These are phyloP conservation scores for Cutaneotrichosporon cavernicola DNA, from an alignment of 1,284 basidiomycete genomes.

Conservation along the genomic window DNA sequence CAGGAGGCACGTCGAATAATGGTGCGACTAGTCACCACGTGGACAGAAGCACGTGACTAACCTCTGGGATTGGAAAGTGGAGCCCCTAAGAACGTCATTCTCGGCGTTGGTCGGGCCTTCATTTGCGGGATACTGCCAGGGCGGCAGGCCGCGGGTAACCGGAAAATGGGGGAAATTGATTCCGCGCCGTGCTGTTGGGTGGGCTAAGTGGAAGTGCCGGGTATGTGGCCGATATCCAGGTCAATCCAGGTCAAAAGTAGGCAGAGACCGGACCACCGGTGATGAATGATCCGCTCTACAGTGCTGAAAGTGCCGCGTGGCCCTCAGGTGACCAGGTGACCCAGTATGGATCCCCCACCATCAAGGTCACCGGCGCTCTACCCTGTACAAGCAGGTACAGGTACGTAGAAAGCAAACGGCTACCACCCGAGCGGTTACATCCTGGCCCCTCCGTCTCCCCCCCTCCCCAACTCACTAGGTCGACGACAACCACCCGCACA, in stretches of 20 bases:
- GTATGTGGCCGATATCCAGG: not conserved
- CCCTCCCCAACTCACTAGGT: not conserved
- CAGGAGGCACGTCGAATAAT: not conserved
- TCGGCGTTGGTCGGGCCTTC: slow-evolving; percentile 9
- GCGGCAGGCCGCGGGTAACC: not conserved
- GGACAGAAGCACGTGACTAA: not conserved
- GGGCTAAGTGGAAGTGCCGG: not conserved
- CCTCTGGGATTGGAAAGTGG: not conserved
- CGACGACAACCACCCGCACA: slow-evolving; percentile 1
- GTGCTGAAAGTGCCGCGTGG: too few species aligned
- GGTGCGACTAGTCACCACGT: not conserved
- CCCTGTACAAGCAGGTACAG: too few species aligned
- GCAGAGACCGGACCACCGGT: not conserved
- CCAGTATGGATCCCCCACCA: too few species aligned
- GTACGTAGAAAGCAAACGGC: not conserved
- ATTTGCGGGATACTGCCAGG: not conserved
- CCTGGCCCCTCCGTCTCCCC: slow-evolving; percentile 2
- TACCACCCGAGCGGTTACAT: slow-evolving; percentile 12
- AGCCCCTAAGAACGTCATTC: not conserved
- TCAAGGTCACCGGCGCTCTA: too few species aligned
- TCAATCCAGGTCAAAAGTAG: not conserved
- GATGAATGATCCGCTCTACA: not conserved
- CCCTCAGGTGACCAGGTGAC: too few species aligned
- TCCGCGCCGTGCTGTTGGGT: not conserved
- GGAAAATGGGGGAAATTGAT: slow-evolving; percentile 5